A percentile compares a stretch with the other conserved stretches of the same genome.
Evolutionary conservation across 768 basidiomycete species (phyloP).

Genomic region (Pisolithus microcarpus): DNA sequence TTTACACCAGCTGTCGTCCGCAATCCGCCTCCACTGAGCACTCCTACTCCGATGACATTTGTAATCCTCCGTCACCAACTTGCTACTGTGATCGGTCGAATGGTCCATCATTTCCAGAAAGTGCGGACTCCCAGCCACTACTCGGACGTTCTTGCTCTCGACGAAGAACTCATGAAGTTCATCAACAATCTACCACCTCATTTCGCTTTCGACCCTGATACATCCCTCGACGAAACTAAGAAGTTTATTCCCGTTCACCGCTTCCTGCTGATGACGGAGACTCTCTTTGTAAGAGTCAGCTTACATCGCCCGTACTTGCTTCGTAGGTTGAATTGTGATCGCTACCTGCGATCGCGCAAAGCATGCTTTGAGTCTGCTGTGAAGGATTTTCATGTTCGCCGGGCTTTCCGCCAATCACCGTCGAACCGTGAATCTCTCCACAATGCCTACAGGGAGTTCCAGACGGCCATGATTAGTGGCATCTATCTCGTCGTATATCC

Average conservation of each 20-base stretch:
- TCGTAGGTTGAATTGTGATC: constrained; percentile 64
- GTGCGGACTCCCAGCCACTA: constrained; percentile 73
- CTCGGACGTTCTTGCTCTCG: constrained; percentile 71
- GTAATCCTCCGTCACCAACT: constrained; percentile 80
- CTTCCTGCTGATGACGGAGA: constrained; percentile 84
- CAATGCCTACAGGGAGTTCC: constrained; percentile 82
- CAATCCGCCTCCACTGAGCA: constrained; percentile 51
- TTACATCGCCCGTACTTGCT: constrained; percentile 86
- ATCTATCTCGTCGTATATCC: constrained; percentile 81
- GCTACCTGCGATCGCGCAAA: constrained; percentile 69
- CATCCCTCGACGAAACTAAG: constrained; percentile 58
- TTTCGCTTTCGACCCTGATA: constrained; percentile 71
- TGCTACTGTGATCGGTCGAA: constrained; percentile 78
- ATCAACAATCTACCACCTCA: constrained; percentile 72
- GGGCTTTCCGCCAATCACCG: constrained; percentile 54
- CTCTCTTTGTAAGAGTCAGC: constrained; percentile 78
- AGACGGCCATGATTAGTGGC: constrained; percentile 83
- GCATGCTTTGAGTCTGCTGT: constrained; percentile 92
- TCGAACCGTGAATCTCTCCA: constrained; percentile 62
- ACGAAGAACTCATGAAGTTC: constrained; percentile 78
- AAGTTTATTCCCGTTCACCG: constrained; percentile 74
- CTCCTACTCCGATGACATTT: constrained; percentile 81
- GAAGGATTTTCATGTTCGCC: constrained; percentile 76
- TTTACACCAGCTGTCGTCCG: constrained; percentile 36
- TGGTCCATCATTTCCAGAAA: constrained; percentile 91